A percentile compares a stretch with the other conserved stretches of the same genome.
Evolutionary conservation across 2,329 filamentous ascomycete species (phyloP).

Genomic region (Xenoacremonium recifei): DNA sequence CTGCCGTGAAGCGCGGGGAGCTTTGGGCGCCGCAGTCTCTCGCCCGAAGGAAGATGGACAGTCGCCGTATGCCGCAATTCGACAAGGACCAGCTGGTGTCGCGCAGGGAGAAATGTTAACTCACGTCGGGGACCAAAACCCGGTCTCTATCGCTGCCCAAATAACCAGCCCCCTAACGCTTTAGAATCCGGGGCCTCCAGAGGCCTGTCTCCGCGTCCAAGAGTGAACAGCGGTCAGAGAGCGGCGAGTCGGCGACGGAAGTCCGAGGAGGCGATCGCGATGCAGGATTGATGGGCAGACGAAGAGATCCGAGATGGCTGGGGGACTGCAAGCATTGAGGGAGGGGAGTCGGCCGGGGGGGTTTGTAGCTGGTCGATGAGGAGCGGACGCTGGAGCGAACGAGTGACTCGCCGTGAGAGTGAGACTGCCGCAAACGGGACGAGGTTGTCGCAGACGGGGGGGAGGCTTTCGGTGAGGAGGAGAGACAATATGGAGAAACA

Average conservation of each 20-base stretch:
- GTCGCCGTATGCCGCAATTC: no score
- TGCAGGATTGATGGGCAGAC: constrained; percentile 22
- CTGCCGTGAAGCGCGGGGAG: neutral
- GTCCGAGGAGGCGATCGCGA: constrained; percentile 10
- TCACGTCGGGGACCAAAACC: constrained; percentile 23
- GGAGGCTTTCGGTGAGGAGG: constrained; percentile 28
- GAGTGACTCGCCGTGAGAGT: constrained; percentile 2
- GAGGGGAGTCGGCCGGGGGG: constrained; percentile 8
- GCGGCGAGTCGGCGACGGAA: constrained; percentile 10
- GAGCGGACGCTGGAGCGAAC: no score
- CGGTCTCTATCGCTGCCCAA: constrained; percentile 18
- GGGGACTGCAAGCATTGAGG: constrained; percentile 10
- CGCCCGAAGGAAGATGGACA: neutral
- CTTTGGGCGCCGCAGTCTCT: neutral
- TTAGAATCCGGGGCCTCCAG: constrained; percentile 23
- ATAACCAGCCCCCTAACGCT: constrained; percentile 26
- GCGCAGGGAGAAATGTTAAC: constrained; percentile 17
- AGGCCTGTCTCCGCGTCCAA: constrained; percentile 19
- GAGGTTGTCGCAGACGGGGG: constrained; percentile 23
- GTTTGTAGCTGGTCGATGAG: constrained; percentile 2
- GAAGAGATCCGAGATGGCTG: constrained; percentile 18
- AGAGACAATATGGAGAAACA: no score
- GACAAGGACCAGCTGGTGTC: constrained; percentile 5
- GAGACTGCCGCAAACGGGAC: constrained; percentile 4
- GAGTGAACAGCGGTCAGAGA: constrained; percentile 15